A percentile compares a stretch with the other conserved stretches of the same genome.
phyloP scores from a whole-genome alignment of 768 basidiomycete species.

The Suillus placidus region DNA sequence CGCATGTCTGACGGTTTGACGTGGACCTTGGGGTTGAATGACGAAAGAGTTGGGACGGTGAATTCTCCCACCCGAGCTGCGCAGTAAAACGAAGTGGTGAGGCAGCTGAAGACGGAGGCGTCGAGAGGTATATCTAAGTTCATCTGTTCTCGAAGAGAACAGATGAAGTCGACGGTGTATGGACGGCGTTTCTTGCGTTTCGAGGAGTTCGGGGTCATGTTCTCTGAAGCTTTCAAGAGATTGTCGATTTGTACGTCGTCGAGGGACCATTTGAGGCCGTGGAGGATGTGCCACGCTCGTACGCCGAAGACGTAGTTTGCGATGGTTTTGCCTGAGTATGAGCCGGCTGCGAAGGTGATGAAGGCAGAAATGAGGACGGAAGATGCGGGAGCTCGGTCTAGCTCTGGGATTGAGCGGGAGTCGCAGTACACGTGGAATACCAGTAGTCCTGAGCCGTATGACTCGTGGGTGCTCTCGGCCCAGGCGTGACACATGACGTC shows the following conservation, averaged over 20 bases:
- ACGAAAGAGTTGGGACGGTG: neutral
- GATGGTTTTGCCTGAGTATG: too few relatives aligned
- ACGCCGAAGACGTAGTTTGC: too few relatives aligned
- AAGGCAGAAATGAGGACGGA: too few relatives aligned
- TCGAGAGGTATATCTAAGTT: accelerated
- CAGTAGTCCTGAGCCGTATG: too few relatives aligned
- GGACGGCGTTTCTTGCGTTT: neutral
- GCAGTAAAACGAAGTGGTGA: neutral
- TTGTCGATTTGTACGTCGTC: accelerated
- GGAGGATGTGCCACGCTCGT: neutral
- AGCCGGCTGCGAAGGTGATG: too few relatives aligned
- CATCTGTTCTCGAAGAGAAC: accelerated
- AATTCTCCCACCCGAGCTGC: neutral
- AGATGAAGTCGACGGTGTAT: neutral
- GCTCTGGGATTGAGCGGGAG: too few relatives aligned
- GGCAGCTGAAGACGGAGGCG: neutral
- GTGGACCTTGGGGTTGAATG: accelerated
- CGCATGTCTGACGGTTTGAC: neutral
- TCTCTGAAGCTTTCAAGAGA: neutral
- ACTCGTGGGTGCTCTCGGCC: too few relatives aligned
- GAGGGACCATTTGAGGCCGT: neutral
- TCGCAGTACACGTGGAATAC: too few relatives aligned
- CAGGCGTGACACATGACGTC: too few relatives aligned
- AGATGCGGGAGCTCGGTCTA: too few relatives aligned
- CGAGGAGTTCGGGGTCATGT: accelerated